Base-by-base conservation (phyloP, 805 yeast species). In the Teunomyces lycoperdinae region DNA sequence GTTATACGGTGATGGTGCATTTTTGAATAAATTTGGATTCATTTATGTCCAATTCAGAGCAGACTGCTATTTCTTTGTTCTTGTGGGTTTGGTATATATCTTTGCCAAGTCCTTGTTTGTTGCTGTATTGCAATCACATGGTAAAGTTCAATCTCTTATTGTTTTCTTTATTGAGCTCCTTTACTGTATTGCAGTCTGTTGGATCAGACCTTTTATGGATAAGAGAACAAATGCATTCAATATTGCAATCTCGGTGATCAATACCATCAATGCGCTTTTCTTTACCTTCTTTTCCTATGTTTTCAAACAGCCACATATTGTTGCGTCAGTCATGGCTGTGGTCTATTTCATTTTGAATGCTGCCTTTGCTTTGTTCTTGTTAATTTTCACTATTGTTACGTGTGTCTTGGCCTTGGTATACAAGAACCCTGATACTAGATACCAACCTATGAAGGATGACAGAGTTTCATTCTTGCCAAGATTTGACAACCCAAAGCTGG, bases 361-460 rank as follows among this genome's bases (percentile, higher is more conserved):
- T 0, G 84, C 82, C 0, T 87, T 89, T 67, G 92, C 97, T 3
- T 75, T 89, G 55, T 78, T 88, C 58, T 77, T 92, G 60, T 71
- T 94, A 63, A 72, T 94, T 43, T 85, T 91, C 76, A 90, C 96
- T 41, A 83, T 94, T 57, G 81, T 90, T 33, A 87, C 96, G 1
- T 91, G 98, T 71, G 73, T 84, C 5, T 73, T 89, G 67, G 96
- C 97, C 0, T 67, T 94, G 58, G 56, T 91, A 29, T 85, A 87
- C 66, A 89, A 87, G 75, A 90, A 94, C 66, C 98, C 99, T 45
- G 99, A 94, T 68, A 82, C 92, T 8, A 80, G 96, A 58, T 94
- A 94, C 72, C 92, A 89, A 71, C 98, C 97, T 52, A 87, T 92
- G 86, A 87, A 86, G 58, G 99, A 94, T 67, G 99, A 94, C 63